Conservation (phyloP, 108 stramenopile species). For the Mediolabrus comicus region DNA sequence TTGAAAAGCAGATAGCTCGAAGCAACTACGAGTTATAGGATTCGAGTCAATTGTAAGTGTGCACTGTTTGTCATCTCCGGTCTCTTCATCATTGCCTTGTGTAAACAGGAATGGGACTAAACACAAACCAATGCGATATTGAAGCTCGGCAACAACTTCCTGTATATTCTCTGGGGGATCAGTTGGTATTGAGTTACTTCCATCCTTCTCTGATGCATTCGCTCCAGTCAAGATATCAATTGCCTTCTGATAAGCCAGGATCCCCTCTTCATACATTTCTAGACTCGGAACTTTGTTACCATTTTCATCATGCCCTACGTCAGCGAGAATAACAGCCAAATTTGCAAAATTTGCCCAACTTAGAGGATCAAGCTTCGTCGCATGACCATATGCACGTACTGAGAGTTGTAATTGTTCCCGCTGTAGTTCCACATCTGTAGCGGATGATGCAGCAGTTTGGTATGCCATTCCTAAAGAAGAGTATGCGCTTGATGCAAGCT, state of each 20-base stretch:
- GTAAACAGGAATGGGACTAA: constrained; percentile 39
- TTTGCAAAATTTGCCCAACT: constrained; percentile 70
- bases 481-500: constrained; percentile 46
- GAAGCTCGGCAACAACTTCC: constrained; percentile 62
- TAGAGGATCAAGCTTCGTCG: constrained; percentile 56
- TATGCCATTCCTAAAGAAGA: constrained; percentile 72
- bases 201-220: not conserved
- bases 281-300: constrained; percentile 22
- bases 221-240: constrained; percentile 55
- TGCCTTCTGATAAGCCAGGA: constrained; percentile 70
- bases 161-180: constrained; percentile 61
- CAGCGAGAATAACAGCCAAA: constrained; percentile 59
- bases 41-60: constrained; percentile 45
- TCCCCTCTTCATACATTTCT: constrained; percentile 50
- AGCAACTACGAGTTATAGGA: constrained; percentile 41
- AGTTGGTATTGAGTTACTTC: constrained; percentile 38
- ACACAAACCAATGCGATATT: constrained; percentile 71
- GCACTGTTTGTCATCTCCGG: constrained; percentile 25
- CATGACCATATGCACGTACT: constrained; percentile 44
- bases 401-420: constrained; percentile 11
- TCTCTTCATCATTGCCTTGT: not conserved
- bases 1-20: constrained; percentile 63
- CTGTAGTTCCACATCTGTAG: not conserved
- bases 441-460: constrained; percentile 45
- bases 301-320: constrained; percentile 24